Percentiles rank a stretch among this genome's conserved stretches.
Evolutionary conservation across 768 basidiomycete species (phyloP).

Genomic region (Kwoniella dejecticola): DNA sequence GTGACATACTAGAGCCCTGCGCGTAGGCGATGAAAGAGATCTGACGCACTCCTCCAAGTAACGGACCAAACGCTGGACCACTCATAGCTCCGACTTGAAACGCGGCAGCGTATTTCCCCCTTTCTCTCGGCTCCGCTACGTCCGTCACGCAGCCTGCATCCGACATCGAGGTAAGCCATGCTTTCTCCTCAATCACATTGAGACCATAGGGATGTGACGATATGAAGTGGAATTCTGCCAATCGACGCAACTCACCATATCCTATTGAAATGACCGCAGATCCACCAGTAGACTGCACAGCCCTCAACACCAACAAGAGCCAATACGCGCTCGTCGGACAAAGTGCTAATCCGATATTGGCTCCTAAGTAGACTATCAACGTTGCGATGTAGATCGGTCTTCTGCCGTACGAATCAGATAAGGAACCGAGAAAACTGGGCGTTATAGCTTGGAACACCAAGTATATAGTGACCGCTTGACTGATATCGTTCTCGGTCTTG

Average conservation of each 20-base stretch:
- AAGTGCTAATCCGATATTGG: conserved; percentile 68
- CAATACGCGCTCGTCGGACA: conserved; percentile 68
- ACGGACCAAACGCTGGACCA: conserved; percentile 37
- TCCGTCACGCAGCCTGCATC: conserved; percentile 71
- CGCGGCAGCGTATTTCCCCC: conserved; percentile 73
- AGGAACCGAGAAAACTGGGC: conserved; percentile 67
- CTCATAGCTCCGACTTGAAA: conserved; percentile 57
- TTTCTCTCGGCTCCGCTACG: conserved; percentile 70
- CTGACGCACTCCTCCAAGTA: conserved; percentile 15
- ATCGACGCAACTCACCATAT: conserved; percentile 64
- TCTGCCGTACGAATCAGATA: conserved; percentile 59
- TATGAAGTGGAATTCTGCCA: too few relatives aligned
- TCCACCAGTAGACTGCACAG: conserved; percentile 60
- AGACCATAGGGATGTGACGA: too few relatives aligned
- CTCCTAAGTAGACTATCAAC: conserved; percentile 64
- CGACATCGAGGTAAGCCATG: not conserved
- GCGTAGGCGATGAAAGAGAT: too few relatives aligned
- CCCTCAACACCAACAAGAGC: conserved; percentile 76
- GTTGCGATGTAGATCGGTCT: conserved; percentile 60
- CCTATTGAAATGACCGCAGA: conserved; percentile 44
- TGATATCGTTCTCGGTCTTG: conserved; percentile 70
- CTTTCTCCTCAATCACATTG: too few relatives aligned
- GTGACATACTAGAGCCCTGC: too few relatives aligned
- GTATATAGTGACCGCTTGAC: conserved; percentile 77
- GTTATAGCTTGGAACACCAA: conserved; percentile 59